Conservation (phyloP, 2,329 filamentous ascomycete species). For the Cladophialophora chaetospira region DNA sequence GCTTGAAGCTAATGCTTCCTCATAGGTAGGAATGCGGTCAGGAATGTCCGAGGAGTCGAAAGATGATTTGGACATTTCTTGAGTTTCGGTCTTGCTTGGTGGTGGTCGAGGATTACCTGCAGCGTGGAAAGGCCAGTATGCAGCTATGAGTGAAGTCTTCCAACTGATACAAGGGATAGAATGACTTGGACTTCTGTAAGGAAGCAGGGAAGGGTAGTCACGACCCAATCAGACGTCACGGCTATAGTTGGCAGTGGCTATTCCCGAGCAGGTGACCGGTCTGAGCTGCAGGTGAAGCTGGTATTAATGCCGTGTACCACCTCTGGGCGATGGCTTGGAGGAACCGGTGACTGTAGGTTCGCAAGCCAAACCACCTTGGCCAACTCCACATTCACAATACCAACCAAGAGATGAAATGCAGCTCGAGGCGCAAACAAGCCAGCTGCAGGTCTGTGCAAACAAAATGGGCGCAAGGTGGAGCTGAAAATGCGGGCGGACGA, state of each 20-base stretch:
- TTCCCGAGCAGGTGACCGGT: background rate
- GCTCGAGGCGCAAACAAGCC: background rate
- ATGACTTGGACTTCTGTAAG: too few relatives aligned
- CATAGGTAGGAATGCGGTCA: slow-evolving; percentile 40
- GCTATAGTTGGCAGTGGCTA: background rate
- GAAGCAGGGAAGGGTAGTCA: too few relatives aligned
- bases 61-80: slow-evolving; percentile 17
- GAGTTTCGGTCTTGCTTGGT: background rate
- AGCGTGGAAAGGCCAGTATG: too few relatives aligned
- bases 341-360: background rate
- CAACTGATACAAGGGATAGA: too few relatives aligned
- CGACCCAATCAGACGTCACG: background rate
- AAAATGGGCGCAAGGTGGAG: background rate
- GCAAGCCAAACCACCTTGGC: background rate
- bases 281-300: background rate
- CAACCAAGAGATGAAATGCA: too few relatives aligned
- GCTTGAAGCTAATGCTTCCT: slow-evolving; percentile 35
- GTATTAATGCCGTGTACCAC: background rate
- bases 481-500: background rate
- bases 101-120: background rate
- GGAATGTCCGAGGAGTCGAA: slow-evolving; percentile 21
- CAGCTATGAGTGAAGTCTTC: too few relatives aligned
- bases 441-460: background rate
- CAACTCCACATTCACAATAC: too few relatives aligned
- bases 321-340: background rate